Conservation (phyloP, 78 protist species). For the Dictyostelium purpureum region DNA sequence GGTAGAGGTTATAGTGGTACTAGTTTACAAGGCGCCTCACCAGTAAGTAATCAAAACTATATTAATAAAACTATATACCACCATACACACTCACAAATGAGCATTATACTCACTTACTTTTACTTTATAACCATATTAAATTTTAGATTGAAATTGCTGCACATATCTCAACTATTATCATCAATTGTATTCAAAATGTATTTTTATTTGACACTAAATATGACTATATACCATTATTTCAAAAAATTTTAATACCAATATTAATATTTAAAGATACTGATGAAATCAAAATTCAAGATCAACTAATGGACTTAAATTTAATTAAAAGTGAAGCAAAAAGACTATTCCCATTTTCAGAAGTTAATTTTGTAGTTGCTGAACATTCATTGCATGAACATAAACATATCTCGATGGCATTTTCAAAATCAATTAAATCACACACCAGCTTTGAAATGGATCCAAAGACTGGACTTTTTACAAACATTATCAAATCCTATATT, state of each 20-base stretch:
- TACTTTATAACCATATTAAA: background rate
- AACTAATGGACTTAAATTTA: background rate
- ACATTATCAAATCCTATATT: conserved; percentile 10
- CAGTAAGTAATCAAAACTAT: background rate
- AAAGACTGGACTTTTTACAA: background rate
- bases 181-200: background rate
- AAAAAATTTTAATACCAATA: conserved; percentile 40
- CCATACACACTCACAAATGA: too few relatives aligned
- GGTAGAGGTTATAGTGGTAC: conserved; percentile 42
- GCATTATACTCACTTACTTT: too few relatives aligned
- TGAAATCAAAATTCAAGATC: background rate
- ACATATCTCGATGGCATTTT: conserved; percentile 46
- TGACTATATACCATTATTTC: conserved; percentile 45
- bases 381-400: conserved; percentile 66
- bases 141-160: conserved; percentile 47
- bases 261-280: conserved; percentile 49
- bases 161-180: conserved; percentile 15
- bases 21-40: conserved; percentile 53
- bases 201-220: conserved; percentile 7
- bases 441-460: conserved; percentile 60
- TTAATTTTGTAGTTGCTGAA: conserved; percentile 21
- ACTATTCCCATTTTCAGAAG: conserved; percentile 56
- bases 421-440: conserved; percentile 62
- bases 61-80: background rate
- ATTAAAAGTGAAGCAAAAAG: conserved; percentile 31